Base-by-base conservation (phyloP, 495 filamentous ascomycete genomes). In the Hypoxylon cercidicola region DNA sequence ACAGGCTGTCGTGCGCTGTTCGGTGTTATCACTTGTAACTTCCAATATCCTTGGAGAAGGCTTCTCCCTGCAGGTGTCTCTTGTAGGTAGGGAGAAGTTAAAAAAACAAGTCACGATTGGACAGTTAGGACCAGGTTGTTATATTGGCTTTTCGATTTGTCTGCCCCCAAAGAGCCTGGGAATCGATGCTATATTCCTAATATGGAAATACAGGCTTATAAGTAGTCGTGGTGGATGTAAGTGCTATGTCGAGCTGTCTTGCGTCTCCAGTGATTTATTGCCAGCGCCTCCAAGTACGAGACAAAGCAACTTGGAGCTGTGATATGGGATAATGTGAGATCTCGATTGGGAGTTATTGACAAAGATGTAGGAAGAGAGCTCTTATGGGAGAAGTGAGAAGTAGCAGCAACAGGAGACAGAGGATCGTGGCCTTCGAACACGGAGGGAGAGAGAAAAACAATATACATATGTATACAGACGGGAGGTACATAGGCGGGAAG, bases 401-500 rank as follows among this genome's bases (percentile, higher is more conserved):
- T 15, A 61, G 37, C 19, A 16, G 57, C 18, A 21, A 34, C 1
- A 51, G 39, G 46, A 56, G 18, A 47, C 43, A 57, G 30, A 32
- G 34, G 41, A 55, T 32, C 21, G 13, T 32, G 50, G 35, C 41
- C 12, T 11, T 32, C n/a, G 23, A 5, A 25, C 30, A 2, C 10
- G 30, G 40, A 21, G 34, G 28, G 50, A 51, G 46, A 55, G 35
- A 44, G 13, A 30, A 28, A 30, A 15, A 55, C 45, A 55, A 47
- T 51, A 61, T 54, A 60, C 37, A 66, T 61, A 67, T 50, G 55
- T 12, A 21, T 4, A 47, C 35, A 62, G 45, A 43, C 23, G 18
- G 46, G 13, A 39, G 39, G 41, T 54, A 53, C 41, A 39, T 47
- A 35, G 21, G 21, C 47, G 16, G 55, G 20, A 43, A 44, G 55